These are phyloP conservation scores for Corynascus novoguineensis DNA, from an alignment of 495 filamentous ascomycete genomes.

Conservation along the genomic window DNA sequence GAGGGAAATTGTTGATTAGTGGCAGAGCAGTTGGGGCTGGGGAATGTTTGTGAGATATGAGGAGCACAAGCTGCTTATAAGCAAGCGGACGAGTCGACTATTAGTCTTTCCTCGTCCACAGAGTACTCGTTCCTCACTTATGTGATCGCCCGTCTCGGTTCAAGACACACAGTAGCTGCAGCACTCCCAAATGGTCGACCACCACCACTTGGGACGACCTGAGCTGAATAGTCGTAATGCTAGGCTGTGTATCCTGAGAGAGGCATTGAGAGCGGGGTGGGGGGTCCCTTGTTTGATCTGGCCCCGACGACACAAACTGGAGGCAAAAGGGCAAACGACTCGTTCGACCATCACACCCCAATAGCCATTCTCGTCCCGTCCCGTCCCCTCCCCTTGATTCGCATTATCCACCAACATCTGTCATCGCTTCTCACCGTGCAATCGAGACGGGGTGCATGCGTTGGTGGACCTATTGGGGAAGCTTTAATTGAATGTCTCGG, in stretches of 20 bases:
- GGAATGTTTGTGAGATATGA: too few relatives aligned
- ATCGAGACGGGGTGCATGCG: conserved; percentile 8
- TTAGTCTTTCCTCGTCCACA: neutral
- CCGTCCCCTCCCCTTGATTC: conserved; percentile 1
- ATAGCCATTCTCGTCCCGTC: neutral
- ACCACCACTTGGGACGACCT: neutral
- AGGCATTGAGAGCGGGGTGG: neutral
- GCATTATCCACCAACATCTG: conserved; percentile 9
- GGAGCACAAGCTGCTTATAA: conserved; percentile 1
- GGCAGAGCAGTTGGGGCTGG: too few relatives aligned
- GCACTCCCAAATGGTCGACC: neutral
- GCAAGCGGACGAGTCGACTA: too few relatives aligned
- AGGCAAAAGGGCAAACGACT: conserved; percentile 7
- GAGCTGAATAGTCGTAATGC: neutral
- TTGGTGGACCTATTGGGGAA: conserved; percentile 12
- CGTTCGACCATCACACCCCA: neutral
- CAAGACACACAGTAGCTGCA: conserved; percentile 5
- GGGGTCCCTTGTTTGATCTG: neutral
- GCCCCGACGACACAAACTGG: neutral
- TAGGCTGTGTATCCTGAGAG: neutral
- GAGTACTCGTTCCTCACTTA: neutral
- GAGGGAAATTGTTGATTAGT: too few relatives aligned
- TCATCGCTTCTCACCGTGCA: conserved; percentile 7
- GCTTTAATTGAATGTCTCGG: conserved; percentile 6
- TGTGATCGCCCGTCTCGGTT: neutral